These are phyloP conservation scores for Lentinula aciculospora DNA, from an alignment of 768 basidiomycete species.

Conservation along the genomic window DNA sequence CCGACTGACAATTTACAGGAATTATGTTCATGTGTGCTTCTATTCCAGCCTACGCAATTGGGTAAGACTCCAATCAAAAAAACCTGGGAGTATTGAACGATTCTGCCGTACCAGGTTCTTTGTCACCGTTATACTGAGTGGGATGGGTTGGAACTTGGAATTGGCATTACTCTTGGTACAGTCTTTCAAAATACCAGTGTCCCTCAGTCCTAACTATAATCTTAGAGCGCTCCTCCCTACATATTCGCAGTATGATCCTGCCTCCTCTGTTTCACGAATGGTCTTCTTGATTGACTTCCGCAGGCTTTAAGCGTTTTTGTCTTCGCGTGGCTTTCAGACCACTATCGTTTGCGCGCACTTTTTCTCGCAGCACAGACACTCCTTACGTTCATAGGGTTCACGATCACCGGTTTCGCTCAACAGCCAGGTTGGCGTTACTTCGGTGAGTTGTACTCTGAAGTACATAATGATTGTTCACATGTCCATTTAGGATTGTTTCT, in stretches of 20 bases:
- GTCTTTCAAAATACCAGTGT: conserved; percentile 3
- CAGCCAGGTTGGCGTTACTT: conserved; percentile 7
- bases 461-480: not conserved
- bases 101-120: conserved; percentile 18
- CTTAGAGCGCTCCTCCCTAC: too few relatives aligned
- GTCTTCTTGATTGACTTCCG: conserved; percentile 7
- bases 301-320: conserved; percentile 33
- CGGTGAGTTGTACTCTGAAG: not conserved
- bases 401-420: conserved; percentile 30
- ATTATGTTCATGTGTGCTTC: conserved; percentile 47
- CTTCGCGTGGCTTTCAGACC: conserved; percentile 43
- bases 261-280: not conserved
- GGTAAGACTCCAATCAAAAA: conserved; percentile 19
- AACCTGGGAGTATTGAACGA: not conserved
- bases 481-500: conserved; percentile 36
- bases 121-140: conserved; percentile 38
- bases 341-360: conserved; percentile 32
- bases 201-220: not conserved
- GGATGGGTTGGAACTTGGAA: conserved; percentile 38
- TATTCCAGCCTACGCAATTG: conserved; percentile 43
- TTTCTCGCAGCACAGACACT: conserved; percentile 34
- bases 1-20: not conserved
- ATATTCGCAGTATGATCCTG: not conserved
- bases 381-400: conserved; percentile 33
- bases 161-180: conserved; percentile 39